Conservation (phyloP, 176 grass and related monocot species). For the Alopecurus myosuroides region DNA sequence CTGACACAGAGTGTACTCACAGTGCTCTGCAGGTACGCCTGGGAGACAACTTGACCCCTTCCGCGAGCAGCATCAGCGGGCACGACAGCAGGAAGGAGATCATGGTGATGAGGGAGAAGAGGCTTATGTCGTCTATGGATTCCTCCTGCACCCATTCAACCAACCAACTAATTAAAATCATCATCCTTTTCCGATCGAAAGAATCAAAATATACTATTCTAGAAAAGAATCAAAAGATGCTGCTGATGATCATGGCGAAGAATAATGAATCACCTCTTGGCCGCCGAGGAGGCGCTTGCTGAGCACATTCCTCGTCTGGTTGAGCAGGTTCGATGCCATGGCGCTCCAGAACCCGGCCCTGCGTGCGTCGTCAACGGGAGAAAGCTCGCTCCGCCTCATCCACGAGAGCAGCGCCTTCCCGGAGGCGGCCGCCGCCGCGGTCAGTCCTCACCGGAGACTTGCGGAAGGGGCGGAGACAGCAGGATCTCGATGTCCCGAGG, state of each 20-base stretch:
- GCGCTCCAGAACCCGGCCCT: constrained; percentile 90
- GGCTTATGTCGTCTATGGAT: constrained; percentile 63
- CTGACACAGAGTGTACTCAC: constrained; percentile 14
- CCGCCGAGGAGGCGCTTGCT: constrained; percentile 65
- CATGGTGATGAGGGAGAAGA: constrained; percentile 69
- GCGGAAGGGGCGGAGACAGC: too few relatives aligned
- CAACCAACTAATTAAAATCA: not conserved
- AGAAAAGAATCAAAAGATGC: not conserved
- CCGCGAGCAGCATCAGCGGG: constrained; percentile 46
- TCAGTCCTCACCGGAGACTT: too few relatives aligned
- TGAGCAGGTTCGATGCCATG: constrained; percentile 75
- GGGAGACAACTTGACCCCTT: constrained; percentile 79
- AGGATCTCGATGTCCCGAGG: too few relatives aligned
- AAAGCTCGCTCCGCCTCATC: too few relatives aligned
- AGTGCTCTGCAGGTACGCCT: constrained; percentile 48
- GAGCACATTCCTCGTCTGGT: constrained; percentile 80
- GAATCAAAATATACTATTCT: too few relatives aligned
- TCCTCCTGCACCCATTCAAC: constrained; percentile 39
- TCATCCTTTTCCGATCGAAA: too few relatives aligned
- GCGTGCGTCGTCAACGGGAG: constrained; percentile 12
- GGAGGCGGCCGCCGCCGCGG: too few relatives aligned
- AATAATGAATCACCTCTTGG: constrained; percentile 49
- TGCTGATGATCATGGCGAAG: not conserved
- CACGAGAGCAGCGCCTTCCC: too few relatives aligned
- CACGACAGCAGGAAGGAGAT: constrained; percentile 62